These are phyloP conservation scores for Eucalyptus marginata DNA, from an alignment of 345 rosid genomes.

Conservation along the genomic window DNA sequence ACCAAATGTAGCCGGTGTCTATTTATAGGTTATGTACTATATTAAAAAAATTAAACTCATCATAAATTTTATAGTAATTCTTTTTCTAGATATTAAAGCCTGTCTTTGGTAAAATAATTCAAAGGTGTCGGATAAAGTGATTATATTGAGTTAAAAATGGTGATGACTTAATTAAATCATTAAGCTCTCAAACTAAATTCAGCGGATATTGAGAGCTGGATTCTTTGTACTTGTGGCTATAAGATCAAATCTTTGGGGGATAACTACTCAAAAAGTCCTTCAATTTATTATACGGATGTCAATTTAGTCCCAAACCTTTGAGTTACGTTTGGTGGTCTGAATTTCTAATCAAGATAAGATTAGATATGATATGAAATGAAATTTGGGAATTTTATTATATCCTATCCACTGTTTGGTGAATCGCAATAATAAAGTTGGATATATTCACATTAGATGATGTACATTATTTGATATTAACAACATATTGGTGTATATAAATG, in stretches of 20 bases:
- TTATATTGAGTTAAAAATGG: background rate
- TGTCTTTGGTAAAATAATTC: background rate
- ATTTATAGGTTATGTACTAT: background rate
- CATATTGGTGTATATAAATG: too few relatives aligned
- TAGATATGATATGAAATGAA: too few relatives aligned
- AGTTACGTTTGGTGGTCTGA: too few relatives aligned
- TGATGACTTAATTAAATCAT: background rate
- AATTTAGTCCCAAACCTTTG: too few relatives aligned
- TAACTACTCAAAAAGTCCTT: background rate
- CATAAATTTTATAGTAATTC: background rate
- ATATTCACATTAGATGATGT: too few relatives aligned
- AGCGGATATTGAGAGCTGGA: background rate
- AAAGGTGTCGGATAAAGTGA: background rate
- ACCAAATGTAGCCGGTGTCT: background rate
- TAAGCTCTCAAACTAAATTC: background rate
- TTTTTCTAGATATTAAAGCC: background rate
- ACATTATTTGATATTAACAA: too few relatives aligned
- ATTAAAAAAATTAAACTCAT: background rate
- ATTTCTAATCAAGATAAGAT: too few relatives aligned
- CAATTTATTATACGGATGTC: background rate
- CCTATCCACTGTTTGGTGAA: rapidly evolving
- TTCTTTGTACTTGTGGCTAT: background rate
- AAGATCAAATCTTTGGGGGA: background rate
- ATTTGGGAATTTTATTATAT: too few relatives aligned
- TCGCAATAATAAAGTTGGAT: too few relatives aligned